Conservation (phyloP, 805 yeast genomes). For the Monosporozyma unispora region DNA sequence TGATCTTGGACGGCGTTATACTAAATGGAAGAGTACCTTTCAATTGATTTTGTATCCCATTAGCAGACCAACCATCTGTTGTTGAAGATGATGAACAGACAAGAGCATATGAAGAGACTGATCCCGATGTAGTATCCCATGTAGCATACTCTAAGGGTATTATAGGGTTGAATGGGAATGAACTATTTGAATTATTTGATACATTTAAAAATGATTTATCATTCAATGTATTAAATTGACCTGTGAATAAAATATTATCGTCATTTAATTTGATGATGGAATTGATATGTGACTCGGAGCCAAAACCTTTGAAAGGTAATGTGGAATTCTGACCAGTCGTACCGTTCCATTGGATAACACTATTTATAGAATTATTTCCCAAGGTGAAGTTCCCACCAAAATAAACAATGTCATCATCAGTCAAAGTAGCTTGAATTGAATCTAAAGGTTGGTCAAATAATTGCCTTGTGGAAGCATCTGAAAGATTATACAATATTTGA, state of each 20-base stretch:
- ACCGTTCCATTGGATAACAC: conserved; percentile 58
- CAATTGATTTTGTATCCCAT: conserved; percentile 54
- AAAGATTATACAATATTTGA: conserved; percentile 29
- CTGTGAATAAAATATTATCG: conserved; percentile 66
- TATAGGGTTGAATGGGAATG: conserved; percentile 48
- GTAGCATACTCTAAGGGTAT: conserved; percentile 50
- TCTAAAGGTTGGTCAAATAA: conserved; percentile 20
- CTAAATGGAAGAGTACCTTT: conserved; percentile 47
- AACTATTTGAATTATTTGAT: conserved; percentile 18
- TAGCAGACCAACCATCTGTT: conserved; percentile 43
- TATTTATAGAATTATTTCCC: conserved; percentile 29
- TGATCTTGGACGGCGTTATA: conserved; percentile 57
- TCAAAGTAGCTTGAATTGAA: conserved; percentile 37
- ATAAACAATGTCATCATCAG: conserved; percentile 49
- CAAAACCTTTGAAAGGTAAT: conserved; percentile 73
- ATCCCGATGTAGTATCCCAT: conserved; percentile 36
- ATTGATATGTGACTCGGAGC: conserved; percentile 46
- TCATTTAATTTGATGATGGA: conserved; percentile 47
- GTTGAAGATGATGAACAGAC: background rate
- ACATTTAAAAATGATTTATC: conserved; percentile 30
- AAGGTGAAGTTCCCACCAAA: conserved; percentile 72
- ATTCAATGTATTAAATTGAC: conserved; percentile 58
- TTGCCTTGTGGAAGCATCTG: conserved; percentile 20
- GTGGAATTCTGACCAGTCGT: conserved; percentile 33
- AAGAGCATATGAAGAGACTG: background rate